Conservation (phyloP, 805 yeast genomes). For the Ogataea dorogensis region DNA sequence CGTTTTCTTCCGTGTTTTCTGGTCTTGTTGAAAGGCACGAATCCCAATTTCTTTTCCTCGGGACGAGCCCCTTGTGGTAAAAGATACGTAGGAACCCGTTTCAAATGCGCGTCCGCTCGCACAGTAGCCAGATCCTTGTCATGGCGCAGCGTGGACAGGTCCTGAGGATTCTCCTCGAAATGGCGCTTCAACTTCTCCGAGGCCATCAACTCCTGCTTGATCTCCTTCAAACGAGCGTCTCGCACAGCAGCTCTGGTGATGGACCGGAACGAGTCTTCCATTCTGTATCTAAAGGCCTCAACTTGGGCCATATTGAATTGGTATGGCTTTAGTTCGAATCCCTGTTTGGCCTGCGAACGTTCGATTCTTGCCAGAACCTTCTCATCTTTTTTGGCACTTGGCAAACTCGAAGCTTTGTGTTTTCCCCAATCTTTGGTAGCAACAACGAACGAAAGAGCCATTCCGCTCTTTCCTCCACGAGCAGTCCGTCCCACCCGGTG, state of each 20-base stretch:
- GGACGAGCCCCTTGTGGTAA: constrained; percentile 75
- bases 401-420: constrained; percentile 75
- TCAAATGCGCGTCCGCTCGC: constrained; percentile 79
- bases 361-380: constrained; percentile 75
- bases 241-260: constrained; percentile 86
- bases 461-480: constrained; percentile 93
- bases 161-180: constrained; percentile 97
- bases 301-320: constrained; percentile 89
- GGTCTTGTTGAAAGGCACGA: constrained; percentile 66
- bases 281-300: constrained; percentile 93
- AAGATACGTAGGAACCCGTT: constrained; percentile 88
- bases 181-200: constrained; percentile 90
- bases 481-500: constrained; percentile 98
- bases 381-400: constrained; percentile 79
- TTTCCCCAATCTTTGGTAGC: constrained; percentile 82
- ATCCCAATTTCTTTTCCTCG: constrained; percentile 56
- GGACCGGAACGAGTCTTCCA: constrained; percentile 95
- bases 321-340: constrained; percentile 79
- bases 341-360: constrained; percentile 70
- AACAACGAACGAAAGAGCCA: constrained; percentile 89
- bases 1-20: constrained; percentile 31
- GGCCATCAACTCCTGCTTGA: constrained; percentile 80
- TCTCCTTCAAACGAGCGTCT: constrained; percentile 89
- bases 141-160: constrained; percentile 82
- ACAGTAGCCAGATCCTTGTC: constrained; percentile 85